These are phyloP conservation scores for Erysiphe neolycopersici DNA, from an alignment of 2,329 filamentous ascomycete species.

Conservation along the genomic window DNA sequence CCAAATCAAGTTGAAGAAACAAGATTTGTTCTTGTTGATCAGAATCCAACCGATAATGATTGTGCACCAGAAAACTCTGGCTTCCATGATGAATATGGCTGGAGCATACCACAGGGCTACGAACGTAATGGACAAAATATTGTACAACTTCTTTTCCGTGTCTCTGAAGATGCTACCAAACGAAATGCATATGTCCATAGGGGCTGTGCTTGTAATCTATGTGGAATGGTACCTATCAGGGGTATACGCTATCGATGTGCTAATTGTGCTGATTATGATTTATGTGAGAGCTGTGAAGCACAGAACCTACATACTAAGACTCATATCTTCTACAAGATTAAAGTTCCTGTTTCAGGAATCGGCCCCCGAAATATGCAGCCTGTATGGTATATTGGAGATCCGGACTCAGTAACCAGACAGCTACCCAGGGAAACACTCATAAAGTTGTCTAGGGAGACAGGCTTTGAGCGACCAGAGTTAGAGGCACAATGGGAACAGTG, in stretches of 20 bases:
- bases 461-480: conserved; percentile 62
- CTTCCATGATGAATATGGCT: conserved; percentile 8
- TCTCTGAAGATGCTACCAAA: conserved; percentile 76
- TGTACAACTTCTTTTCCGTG: conserved; percentile 64
- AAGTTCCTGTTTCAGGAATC: conserved; percentile 64
- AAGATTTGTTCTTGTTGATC: conserved; percentile 5
- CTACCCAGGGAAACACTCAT: conserved; percentile 42
- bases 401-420: conserved; percentile 37
- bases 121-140: conserved; percentile 45
- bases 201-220: conserved; percentile 77
- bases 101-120: conserved; percentile 12
- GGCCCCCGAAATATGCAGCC: conserved; percentile 56
- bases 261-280: conserved; percentile 87
- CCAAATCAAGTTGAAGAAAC: conserved; percentile 13
- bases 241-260: conserved; percentile 84
- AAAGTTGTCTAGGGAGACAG: conserved; percentile 42
- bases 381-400: conserved; percentile 73
- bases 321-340: conserved; percentile 91
- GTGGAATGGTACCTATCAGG: conserved; percentile 65
- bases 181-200: conserved; percentile 77
- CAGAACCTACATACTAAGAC: conserved; percentile 52
- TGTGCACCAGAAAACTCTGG: conserved; percentile 11
- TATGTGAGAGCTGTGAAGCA: conserved; percentile 81
- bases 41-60: conserved; percentile 11
- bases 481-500: conserved; percentile 95